Evolutionary conservation across 2,329 filamentous ascomycete genomes (phyloP).

Genomic region (Pseudogymnoascus sp.): DNA sequence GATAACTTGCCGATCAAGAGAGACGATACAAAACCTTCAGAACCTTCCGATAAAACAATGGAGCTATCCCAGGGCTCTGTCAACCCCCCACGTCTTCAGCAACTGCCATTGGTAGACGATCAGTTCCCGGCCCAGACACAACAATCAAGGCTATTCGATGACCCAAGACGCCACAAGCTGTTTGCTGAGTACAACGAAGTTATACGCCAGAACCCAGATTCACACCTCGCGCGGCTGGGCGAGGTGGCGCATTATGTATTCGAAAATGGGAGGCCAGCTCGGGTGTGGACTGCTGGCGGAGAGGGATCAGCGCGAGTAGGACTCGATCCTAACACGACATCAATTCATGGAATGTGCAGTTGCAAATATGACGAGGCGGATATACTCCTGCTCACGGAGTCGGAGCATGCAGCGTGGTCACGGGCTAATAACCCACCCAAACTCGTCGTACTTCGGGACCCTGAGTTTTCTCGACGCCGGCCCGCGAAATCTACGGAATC

Average conservation of each 20-base stretch:
- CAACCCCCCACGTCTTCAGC: not conserved
- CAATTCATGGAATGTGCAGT: not conserved
- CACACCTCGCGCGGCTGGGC: not conserved
- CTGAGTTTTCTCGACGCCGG: not conserved
- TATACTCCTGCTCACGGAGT: slow-evolving; percentile 9
- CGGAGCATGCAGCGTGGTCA: slow-evolving; percentile 7
- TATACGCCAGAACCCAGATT: not conserved
- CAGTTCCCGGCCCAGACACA: not conserved
- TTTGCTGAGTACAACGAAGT: slow-evolving; percentile 1
- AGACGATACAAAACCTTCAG: not conserved
- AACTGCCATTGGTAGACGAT: not conserved
- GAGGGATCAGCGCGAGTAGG: not conserved
- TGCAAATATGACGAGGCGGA: slow-evolving; percentile 10
- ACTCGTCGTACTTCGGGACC: slow-evolving; percentile 9
- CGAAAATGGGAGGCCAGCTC: slow-evolving; percentile 9
- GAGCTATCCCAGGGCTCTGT: not conserved
- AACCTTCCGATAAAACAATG: not conserved
- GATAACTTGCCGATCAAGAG: not conserved
- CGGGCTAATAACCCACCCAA: slow-evolving; percentile 3
- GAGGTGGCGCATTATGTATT: slow-evolving; percentile 1
- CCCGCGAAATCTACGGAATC: not conserved
- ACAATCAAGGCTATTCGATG: slow-evolving; percentile 3
- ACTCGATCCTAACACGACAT: not conserved
- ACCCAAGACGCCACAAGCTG: slow-evolving; percentile 4
- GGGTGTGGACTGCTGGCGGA: slow-evolving; percentile 9